Evolutionary conservation across 1,139 yeast genomes (phyloP).

Genomic region (Zygoascus hellenicus): DNA sequence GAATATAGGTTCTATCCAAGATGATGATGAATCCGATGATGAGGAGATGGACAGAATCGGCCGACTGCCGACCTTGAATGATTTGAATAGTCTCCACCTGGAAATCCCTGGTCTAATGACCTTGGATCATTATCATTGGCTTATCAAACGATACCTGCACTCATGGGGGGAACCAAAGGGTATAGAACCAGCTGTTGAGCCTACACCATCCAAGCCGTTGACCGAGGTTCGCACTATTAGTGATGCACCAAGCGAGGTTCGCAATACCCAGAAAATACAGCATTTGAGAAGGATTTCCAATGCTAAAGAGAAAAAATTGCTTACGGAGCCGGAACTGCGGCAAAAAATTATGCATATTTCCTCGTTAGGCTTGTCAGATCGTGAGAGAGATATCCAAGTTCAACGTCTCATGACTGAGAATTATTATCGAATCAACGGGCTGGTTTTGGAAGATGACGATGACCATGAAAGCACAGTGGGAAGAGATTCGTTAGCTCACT

Average conservation of each 20-base stretch:
- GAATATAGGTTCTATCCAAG: too few relatives aligned
- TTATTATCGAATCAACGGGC: slow-evolving; percentile 40
- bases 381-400: slow-evolving; percentile 55
- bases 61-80: slow-evolving; percentile 23
- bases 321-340: slow-evolving; percentile 37
- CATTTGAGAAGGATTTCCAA: not conserved
- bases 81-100: slow-evolving; percentile 8
- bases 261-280: slow-evolving; percentile 4
- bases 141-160: slow-evolving; percentile 22
- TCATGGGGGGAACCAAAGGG: slow-evolving; percentile 48
- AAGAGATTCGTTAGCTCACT: not conserved
- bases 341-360: slow-evolving; percentile 54
- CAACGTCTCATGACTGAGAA: slow-evolving; percentile 77
- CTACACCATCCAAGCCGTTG: slow-evolving; percentile 45
- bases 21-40: slow-evolving; percentile 13
- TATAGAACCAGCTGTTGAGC: slow-evolving; percentile 45
- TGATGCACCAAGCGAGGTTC: slow-evolving; percentile 4
- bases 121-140: slow-evolving; percentile 24
- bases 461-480: slow-evolving; percentile 12
- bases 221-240: slow-evolving; percentile 45
- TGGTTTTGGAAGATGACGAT: slow-evolving; percentile 15
- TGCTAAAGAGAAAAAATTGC: slow-evolving; percentile 2
- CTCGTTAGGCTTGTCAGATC: slow-evolving; percentile 42
- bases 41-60: slow-evolving; percentile 32
- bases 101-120: slow-evolving; percentile 18